These are phyloP conservation scores for Purshia tridentata DNA, from an alignment of 306 rosid species.

Conservation along the genomic window DNA sequence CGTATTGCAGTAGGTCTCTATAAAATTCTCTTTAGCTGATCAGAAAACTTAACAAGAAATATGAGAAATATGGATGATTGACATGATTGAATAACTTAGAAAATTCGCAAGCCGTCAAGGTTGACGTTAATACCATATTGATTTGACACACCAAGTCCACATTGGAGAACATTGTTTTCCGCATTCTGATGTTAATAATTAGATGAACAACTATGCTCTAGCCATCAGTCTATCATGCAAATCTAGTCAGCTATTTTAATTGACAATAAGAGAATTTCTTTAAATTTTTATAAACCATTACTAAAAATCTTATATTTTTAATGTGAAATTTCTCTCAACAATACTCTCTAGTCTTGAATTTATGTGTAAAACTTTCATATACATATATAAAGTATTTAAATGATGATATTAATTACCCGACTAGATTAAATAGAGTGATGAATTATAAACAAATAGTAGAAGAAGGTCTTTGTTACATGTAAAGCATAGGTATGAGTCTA, in stretches of 20 bases:
- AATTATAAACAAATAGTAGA: background rate
- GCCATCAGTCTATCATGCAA: no score
- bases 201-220: background rate
- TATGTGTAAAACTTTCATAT: no score
- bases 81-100: slow-evolving; percentile 1
- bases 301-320: no score
- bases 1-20: no score
- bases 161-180: background rate
- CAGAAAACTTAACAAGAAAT: background rate
- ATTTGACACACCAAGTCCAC: background rate
- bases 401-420: background rate
- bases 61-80: background rate
- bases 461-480: background rate
- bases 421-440: background rate
- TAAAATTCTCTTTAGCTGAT: background rate
- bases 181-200: background rate
- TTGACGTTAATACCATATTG: slow-evolving; percentile 7
- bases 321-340: no score
- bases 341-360: no score
- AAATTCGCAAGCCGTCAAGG: background rate
- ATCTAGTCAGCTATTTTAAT: no score
- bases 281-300: no score
- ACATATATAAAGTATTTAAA: no score
- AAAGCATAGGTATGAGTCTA: background rate
- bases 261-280: no score